phyloP scores from a whole-genome alignment of 2,329 filamentous ascomycete genomes.

The Sclerotinia sclerotiorum region DNA sequence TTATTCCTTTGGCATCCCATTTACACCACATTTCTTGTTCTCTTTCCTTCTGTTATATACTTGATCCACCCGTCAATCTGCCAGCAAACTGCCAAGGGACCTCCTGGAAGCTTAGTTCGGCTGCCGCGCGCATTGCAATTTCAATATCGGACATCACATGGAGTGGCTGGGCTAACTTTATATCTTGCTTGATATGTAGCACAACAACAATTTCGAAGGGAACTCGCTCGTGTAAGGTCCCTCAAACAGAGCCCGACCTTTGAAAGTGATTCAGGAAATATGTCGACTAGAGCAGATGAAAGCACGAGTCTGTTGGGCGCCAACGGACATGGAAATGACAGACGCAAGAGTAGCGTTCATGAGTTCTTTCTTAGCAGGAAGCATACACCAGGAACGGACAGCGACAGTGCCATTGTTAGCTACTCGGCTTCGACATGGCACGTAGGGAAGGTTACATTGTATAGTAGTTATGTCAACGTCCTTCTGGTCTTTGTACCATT shows the following conservation, averaged over 20 bases:
- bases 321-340: slow-evolving; percentile 24
- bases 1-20: background rate
- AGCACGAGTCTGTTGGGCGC: slow-evolving; percentile 29
- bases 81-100: slow-evolving; percentile 10
- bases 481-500: slow-evolving; percentile 74
- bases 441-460: slow-evolving; percentile 37
- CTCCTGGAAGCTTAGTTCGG: slow-evolving; percentile 4
- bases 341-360: slow-evolving; percentile 28
- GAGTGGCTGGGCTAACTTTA: slow-evolving; percentile 27
- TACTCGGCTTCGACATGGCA: slow-evolving; percentile 32
- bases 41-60: background rate
- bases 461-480: slow-evolving; percentile 63
- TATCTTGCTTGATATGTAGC: slow-evolving; percentile 28
- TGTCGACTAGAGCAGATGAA: slow-evolving; percentile 26
- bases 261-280: background rate
- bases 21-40: background rate
- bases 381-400: slow-evolving; percentile 37
- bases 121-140: slow-evolving; percentile 18
- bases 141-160: slow-evolving; percentile 9
- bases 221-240: slow-evolving; percentile 26
- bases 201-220: slow-evolving; percentile 27
- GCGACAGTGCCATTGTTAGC: slow-evolving; percentile 31
- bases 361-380: slow-evolving; percentile 34
- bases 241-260: background rate
- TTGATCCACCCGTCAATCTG: slow-evolving; percentile 8